These are phyloP conservation scores for Saturnispora dispora DNA, from an alignment of 805 yeast genomes.

Conservation along the genomic window DNA sequence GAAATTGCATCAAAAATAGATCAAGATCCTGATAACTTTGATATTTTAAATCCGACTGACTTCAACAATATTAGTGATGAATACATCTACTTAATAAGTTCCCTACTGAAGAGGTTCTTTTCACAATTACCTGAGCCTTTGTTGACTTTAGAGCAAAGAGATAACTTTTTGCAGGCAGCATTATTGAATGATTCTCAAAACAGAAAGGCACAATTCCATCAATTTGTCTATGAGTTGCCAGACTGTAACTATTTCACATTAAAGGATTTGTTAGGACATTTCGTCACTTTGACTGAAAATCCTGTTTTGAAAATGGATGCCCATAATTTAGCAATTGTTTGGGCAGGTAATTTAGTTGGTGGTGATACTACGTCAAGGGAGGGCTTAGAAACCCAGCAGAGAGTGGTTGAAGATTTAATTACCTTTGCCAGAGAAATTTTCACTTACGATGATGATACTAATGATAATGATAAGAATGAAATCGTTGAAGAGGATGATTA, in stretches of 20 bases:
- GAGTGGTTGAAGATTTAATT: slow-evolving; percentile 84
- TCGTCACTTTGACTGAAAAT: slow-evolving; percentile 27
- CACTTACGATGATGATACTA: slow-evolving; percentile 21
- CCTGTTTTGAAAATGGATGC: slow-evolving; percentile 77
- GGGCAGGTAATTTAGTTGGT: slow-evolving; percentile 87
- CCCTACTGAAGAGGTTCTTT: slow-evolving; percentile 77
- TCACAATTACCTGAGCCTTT: slow-evolving; percentile 81
- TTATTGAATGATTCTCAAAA: slow-evolving; percentile 49
- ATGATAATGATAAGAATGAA: neutral
- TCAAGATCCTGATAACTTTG: slow-evolving; percentile 57
- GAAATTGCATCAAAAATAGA: slow-evolving; percentile 66
- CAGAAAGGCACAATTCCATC: slow-evolving; percentile 72
- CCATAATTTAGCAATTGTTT: slow-evolving; percentile 75
- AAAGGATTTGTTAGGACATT: slow-evolving; percentile 76
- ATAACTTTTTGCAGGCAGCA: slow-evolving; percentile 59
- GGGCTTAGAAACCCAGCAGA: slow-evolving; percentile 24
- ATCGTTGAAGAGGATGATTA: neutral
- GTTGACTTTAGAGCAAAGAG: slow-evolving; percentile 54
- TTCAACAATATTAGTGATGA: slow-evolving; percentile 57
- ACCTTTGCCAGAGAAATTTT: slow-evolving; percentile 74
- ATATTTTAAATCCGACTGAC: slow-evolving; percentile 41
- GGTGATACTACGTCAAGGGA: slow-evolving; percentile 52
- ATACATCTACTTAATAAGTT: slow-evolving; percentile 82
- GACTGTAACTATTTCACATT: slow-evolving; percentile 93
- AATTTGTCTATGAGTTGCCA: slow-evolving; percentile 79